A percentile compares a stretch with the other conserved stretches of the same genome.
phyloP scores from a whole-genome alignment of 1,284 basidiomycete genomes.

The Apiotrichum veenhuisii region DNA sequence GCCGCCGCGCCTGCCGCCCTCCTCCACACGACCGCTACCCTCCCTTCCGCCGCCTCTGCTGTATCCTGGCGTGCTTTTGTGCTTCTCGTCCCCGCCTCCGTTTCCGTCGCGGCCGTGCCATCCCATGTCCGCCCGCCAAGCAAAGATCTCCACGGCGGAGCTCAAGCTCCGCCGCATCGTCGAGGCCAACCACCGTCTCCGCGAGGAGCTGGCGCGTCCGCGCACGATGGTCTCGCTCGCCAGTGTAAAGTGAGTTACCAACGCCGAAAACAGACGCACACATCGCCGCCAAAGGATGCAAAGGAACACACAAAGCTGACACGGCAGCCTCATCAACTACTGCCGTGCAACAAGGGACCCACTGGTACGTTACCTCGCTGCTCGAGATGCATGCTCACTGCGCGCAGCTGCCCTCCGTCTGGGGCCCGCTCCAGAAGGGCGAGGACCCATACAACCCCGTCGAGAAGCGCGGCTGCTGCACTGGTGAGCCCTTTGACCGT shows the following conservation, averaged over 20 bases:
- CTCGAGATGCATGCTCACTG: background rate
- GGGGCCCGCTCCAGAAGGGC: conserved; percentile 83
- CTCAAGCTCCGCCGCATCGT: conserved; percentile 87
- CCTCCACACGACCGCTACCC: background rate
- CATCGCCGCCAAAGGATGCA: rapidly evolving
- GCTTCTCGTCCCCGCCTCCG: background rate
- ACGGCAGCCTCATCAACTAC: conserved; percentile 77
- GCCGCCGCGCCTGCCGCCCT: too few relatives aligned
- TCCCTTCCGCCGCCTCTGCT: background rate
- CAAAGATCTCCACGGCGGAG: conserved; percentile 74
- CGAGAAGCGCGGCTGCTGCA: conserved; percentile 38
- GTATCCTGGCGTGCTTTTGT: background rate
- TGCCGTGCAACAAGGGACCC: conserved; percentile 88
- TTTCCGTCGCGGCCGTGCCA: background rate
- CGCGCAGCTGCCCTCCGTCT: conserved; percentile 75
- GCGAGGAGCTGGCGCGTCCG: conserved; percentile 85
- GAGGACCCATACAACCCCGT: conserved; percentile 53
- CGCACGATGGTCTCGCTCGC: conserved; percentile 89
- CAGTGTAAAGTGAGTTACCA: conserved; percentile 51
- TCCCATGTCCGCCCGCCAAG: conserved; percentile 31
- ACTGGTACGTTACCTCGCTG: conserved; percentile 57
- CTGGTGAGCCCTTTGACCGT: conserved; percentile 16
- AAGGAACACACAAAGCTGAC: background rate
- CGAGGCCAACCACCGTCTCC: conserved; percentile 89
- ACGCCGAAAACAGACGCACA: too few relatives aligned